phyloP scores from a whole-genome alignment of 495 filamentous ascomycete species.

The Annulohypoxylon nitens region DNA sequence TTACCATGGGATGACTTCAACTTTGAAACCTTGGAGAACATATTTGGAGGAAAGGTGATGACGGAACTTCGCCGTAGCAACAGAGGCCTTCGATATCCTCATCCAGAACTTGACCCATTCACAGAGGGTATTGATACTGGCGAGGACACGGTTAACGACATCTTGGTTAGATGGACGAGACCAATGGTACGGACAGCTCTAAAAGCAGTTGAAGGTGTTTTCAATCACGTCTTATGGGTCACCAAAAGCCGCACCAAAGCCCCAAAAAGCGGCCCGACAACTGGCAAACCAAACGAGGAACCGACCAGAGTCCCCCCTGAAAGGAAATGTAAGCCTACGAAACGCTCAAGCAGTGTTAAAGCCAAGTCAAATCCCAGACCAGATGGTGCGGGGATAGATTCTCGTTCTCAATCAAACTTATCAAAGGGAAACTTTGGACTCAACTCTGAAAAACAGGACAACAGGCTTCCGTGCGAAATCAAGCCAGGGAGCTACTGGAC shows the following conservation, averaged over 20 bases:
- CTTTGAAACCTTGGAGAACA: neutral
- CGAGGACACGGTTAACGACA: neutral
- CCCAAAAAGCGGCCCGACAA: neutral
- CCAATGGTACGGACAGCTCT: neutral
- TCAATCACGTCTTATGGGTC: neutral
- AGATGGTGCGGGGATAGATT: neutral
- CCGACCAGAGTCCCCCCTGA: neutral
- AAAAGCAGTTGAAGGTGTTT: neutral
- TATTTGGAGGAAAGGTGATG: neutral
- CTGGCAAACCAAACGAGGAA: neutral
- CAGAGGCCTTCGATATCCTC: neutral
- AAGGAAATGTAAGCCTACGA: neutral
- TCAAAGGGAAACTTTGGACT: neutral
- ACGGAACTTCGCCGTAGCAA: neutral
- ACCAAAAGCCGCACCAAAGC: neutral
- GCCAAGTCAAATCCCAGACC: neutral
- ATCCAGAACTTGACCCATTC: neutral
- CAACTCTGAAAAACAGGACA: neutral
- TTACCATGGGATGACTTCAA: conserved; percentile 4
- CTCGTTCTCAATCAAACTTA: neutral
- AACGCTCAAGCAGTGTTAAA: neutral
- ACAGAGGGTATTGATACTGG: neutral
- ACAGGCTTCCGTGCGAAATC: neutral
- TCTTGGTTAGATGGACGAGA: neutral
- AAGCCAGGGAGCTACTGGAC: neutral